Evolutionary conservation across 2,329 filamentous ascomycete species (phyloP), one percentile per base, ranked within the genome.

Genomic region (Gnomoniopsis smithogilvyi): DNA sequence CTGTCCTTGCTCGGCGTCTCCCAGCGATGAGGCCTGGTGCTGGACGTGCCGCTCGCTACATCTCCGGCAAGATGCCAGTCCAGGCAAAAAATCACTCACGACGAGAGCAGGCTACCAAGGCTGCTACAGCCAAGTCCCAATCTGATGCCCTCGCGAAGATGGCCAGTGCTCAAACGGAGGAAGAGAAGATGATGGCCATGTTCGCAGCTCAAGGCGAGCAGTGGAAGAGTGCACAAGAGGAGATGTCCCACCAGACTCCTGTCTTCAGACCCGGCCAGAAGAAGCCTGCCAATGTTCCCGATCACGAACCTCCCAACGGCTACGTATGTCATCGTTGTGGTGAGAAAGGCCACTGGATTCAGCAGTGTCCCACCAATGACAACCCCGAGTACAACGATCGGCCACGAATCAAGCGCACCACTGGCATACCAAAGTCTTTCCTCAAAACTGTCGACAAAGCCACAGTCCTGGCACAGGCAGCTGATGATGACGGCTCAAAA

Each of bases 291-390:
- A 90, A 91, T 64, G 90, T 96, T 30, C 95, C 95, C 3, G 93
- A 96, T 67, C 93, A 96, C 69, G 92, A 95, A 49, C 93, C 95
- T 2, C 95, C 95, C 1, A 89, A 90, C 55, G 93, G 93, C 55
- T 99, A 99, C 73, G 89, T 97, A 62, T 99, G 95, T 76, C 96
- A 97, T 72, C 89, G 95, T 52, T 99, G 95, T 74, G 90, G 92
- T 62, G 90, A 97, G 73, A 97, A 97, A 77, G 95, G 93, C n/a
- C 95, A 99, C 73, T 99, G 94, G 94, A 99, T 99, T 63, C 94
- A 98, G 76, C 85, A 91, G 54, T 99, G 95, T 70, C 95, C 95
- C 7, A 99, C 94, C n/a, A 99, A 99, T 73, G 92, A 96, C 72
- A 93, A 99, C 66, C 94, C 95, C 3, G 93, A 92, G 62, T 98